These are phyloP conservation scores for Bruguiera hainesii DNA, from an alignment of 441 rosid genomes.

Conservation along the genomic window DNA sequence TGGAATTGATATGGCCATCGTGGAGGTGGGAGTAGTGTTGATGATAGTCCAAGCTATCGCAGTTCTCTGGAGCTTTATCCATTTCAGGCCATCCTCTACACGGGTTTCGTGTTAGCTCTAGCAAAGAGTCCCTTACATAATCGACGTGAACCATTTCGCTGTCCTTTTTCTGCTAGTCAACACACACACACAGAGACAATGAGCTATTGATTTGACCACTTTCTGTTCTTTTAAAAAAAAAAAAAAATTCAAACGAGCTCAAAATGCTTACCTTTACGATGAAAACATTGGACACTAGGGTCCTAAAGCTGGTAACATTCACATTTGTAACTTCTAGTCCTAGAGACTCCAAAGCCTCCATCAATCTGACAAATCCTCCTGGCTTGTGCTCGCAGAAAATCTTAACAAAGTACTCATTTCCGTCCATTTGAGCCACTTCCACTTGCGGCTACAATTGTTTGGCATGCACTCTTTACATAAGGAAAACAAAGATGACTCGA, in stretches of 20 bases:
- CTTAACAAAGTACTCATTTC: slow-evolving; percentile 79
- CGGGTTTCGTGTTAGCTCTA: slow-evolving; percentile 63
- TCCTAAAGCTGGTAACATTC: slow-evolving; percentile 64
- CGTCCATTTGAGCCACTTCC: slow-evolving; percentile 78
- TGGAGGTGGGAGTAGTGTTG: slow-evolving; percentile 37
- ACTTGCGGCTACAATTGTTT: slow-evolving; percentile 59
- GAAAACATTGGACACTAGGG: slow-evolving; percentile 87
- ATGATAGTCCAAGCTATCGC: slow-evolving; percentile 38
- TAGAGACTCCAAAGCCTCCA: slow-evolving; percentile 79
- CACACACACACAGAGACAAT: neutral
- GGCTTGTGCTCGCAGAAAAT: slow-evolving; percentile 83
- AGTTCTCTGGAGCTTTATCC: slow-evolving; percentile 30
- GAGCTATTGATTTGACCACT: neutral
- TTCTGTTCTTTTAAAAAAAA: neutral
- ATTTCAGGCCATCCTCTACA: slow-evolving; percentile 52
- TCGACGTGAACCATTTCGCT: slow-evolving; percentile 75
- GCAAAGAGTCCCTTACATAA: slow-evolving; percentile 67
- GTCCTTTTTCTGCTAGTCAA: slow-evolving; percentile 57
- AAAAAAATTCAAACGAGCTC: neutral
- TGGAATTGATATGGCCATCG: slow-evolving; percentile 32
- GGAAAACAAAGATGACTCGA: neutral
- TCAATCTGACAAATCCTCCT: slow-evolving; percentile 73
- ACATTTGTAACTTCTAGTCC: slow-evolving; percentile 84
- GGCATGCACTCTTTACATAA: neutral
- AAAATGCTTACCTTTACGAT: slow-evolving; percentile 61